Base-by-base conservation (phyloP, 2,329 filamentous ascomycete genomes). In the Aspergillus fischeri region DNA sequence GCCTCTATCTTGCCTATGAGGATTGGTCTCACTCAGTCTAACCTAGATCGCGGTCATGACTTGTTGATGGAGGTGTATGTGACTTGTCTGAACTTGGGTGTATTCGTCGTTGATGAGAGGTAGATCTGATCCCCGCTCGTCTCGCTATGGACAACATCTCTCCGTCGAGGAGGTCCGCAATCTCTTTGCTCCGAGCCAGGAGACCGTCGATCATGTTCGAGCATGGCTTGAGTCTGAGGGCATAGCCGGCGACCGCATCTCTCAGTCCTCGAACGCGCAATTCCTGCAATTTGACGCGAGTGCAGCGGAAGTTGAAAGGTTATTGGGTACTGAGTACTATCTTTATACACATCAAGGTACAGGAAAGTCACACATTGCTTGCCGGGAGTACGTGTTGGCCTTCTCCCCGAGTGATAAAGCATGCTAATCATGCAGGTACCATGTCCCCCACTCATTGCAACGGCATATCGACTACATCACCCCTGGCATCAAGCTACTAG, bases 231-330 rank as follows among this genome's bases (percentile, higher is more conserved):
- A 75, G 24, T 68, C 71, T 6, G 77, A 79, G 20, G 85, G 84
- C 8, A 82, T 87, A 49, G 64, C 75, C n/a, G 66, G 70, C 2
- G 71, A 73, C 3, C 76, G 81, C 4, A 75, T 86, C 48, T 72
- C 71, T 29, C 76, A 83, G 49, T 81, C 82, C 0, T 73, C 75
- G 38, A 79, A 79, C 20, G 76, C 79, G 53, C 79, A 78, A 50
- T 85, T 83, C 81, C 65, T 85, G 21, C 71, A 76, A 17, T 83
- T 86, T 63, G 76, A 83, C 53, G 80, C 81, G 4, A 80, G 79
- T 7, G 79, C 80, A 4, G 71, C 75, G 28, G 80, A 86, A 66
- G 77, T 79, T 4, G 82, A 85, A 66, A 66, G 70, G 20, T 74
- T 86, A n/a, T 75, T 86, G 47, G 76, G 78, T 60, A 79, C 83